Evolutionary conservation across 495 filamentous ascomycete species (phyloP), one percentile per base, ranked within the genome.

Genomic region (Penicillium ucsense): DNA sequence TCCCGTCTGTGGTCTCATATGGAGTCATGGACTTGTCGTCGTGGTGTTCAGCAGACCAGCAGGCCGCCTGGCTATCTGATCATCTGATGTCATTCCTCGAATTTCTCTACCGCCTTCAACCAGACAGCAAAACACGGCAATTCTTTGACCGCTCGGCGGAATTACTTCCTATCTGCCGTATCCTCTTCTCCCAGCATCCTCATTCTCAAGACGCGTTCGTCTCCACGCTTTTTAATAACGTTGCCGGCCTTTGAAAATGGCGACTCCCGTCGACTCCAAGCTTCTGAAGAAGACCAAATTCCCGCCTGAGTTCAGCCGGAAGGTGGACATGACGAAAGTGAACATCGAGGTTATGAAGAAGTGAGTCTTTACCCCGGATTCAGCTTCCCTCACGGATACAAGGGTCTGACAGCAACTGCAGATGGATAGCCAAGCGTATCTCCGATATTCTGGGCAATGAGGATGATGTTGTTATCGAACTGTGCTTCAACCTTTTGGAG

Each of bases 281-380:
- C 77, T 92, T 61, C 72, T 94, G 38, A 84, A 83, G 76, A 76
- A 80, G 65, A 96, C 88, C 46, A 96, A 95, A 62, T 96, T 95
- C 56, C 92, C 92, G 40, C 78, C 83, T 6, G 92, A 97, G 64
- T 97, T 95, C 66, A 91, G 76, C 59, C 79, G 84, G 63, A 96
- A 95, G 75, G 94, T 99, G 36, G 90, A 99, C 70, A 94, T 92
- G 83, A 78, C 79, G 48, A 99, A 97, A 71, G 88, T 97, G 61
- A 95, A 96, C 56, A 73, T 95, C 27, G 89, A 94, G 65, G 88
- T 97, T 47, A 91, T 97, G 82, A 96, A 96, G 76, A 94, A 89
- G 88, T 95, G 61, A 54, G 78, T 35, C 40, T 32, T 20, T 54
- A 39, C 47, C 46, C 46, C 41, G 43, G 34, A 38, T 48, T 43